Conservation (phyloP, 768 basidiomycete genomes). For the Termitomyces sp. region DNA sequence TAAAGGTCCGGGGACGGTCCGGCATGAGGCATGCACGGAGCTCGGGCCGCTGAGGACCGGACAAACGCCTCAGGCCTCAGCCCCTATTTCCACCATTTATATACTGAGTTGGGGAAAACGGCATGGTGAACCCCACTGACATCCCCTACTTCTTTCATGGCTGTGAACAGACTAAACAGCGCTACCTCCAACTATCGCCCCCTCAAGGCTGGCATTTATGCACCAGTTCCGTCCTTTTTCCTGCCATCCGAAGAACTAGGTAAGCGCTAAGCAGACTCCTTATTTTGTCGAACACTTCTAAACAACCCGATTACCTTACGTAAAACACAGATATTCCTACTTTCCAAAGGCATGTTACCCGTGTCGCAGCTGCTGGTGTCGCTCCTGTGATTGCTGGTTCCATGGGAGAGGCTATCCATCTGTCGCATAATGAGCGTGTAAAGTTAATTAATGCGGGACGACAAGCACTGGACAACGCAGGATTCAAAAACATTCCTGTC, state of each 20-base stretch:
- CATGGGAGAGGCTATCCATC: conserved; percentile 83
- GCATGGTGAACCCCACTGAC: conserved; percentile 14
- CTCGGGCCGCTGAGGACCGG: conserved; percentile 23
- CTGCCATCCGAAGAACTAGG: conserved; percentile 77
- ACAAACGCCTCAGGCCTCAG: conserved; percentile 9
- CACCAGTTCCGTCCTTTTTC: conserved; percentile 88
- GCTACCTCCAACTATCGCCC: conserved; percentile 40
- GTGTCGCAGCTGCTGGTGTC: conserved; percentile 62
- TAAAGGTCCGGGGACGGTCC: conserved; percentile 19
- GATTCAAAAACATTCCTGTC: conserved; percentile 54
- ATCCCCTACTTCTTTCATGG: conserved; percentile 28
- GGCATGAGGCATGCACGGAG: conserved; percentile 12
- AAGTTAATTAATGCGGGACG: conserved; percentile 63
- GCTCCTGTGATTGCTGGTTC: conserved; percentile 72
- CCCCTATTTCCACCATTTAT: conserved; percentile 16
- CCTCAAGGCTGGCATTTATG: conserved; percentile 73
- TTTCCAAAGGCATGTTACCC: conserved; percentile 64
- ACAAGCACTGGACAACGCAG: conserved; percentile 63
- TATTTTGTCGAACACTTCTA: neutral
- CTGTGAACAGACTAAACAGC: conserved; percentile 32
- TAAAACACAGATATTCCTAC: conserved; percentile 50
- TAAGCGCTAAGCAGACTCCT: conserved; percentile 52
- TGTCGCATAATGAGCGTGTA: conserved; percentile 62
- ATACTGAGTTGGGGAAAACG: conserved; percentile 14
- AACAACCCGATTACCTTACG: conserved; percentile 1